phyloP scores from a whole-genome alignment of 164 flowering plant genomes.

The Brasenia schreberi region DNA sequence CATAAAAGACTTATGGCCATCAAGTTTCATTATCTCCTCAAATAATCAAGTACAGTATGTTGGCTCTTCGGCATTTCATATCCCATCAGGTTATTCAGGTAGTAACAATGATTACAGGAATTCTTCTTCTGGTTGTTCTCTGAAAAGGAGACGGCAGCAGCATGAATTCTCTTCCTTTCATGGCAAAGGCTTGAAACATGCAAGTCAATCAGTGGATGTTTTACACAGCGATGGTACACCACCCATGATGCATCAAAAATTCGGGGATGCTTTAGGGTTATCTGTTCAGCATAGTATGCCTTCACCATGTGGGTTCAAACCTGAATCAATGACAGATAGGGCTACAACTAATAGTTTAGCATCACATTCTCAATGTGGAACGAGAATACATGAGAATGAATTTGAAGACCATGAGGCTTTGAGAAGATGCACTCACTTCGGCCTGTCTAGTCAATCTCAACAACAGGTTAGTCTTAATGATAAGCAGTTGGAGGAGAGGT shows the following conservation, averaged over 20 bases:
- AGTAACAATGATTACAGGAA: neutral
- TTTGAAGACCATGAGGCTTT: constrained; percentile 9
- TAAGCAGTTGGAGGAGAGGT: constrained; percentile 51
- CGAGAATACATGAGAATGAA: constrained; percentile 4
- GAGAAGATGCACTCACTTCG: constrained; percentile 10
- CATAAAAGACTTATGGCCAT: constrained; percentile 52
- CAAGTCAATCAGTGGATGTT: neutral
- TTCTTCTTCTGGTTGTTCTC: neutral
- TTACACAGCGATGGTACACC: constrained; percentile 9
- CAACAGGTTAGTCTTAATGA: constrained; percentile 13
- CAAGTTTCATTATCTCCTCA: constrained; percentile 49
- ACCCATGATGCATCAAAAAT: constrained; percentile 37
- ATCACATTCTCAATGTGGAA: constrained; percentile 13
- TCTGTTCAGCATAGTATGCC: constrained; percentile 22
- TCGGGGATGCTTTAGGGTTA: constrained; percentile 14
- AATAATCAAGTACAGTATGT: constrained; percentile 41
- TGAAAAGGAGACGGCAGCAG: neutral
- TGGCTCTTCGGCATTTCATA: constrained; percentile 23
- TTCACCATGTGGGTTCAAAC: constrained; percentile 15
- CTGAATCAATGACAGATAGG: constrained; percentile 10
- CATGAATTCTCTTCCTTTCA: neutral
- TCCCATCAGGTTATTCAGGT: constrained; percentile 13
- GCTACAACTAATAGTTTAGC: constrained; percentile 5
- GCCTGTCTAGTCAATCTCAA: constrained; percentile 9
- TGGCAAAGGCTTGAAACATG: neutral